Percentiles rank a stretch among this genome's conserved stretches.
Conservation (phyloP, 768 basidiomycete species). For the Naganishia vishniacii region DNA sequence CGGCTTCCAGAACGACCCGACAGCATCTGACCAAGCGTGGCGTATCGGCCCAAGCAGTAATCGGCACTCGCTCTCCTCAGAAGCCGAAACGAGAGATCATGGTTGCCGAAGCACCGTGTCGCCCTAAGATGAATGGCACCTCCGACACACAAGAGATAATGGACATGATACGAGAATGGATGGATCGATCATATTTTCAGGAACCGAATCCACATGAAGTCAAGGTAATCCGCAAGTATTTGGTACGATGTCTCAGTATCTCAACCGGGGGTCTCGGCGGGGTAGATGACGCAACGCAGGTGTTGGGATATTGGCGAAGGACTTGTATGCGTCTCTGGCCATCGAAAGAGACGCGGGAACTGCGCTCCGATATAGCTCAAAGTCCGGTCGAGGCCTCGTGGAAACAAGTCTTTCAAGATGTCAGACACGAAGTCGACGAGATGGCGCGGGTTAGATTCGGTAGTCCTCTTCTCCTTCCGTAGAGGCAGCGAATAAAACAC, state of each 20-base stretch:
- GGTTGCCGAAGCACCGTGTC: background rate
- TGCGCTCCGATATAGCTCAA: background rate
- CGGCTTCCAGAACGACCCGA: background rate
- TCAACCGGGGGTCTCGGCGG: conserved; percentile 65
- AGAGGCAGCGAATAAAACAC: background rate
- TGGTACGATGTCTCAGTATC: conserved; percentile 69
- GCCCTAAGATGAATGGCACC: conserved; percentile 19
- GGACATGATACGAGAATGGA: conserved; percentile 67
- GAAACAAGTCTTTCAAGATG: conserved; percentile 72
- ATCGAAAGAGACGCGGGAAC: conserved; percentile 18
- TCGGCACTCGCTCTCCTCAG: conserved; percentile 22
- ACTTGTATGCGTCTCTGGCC: conserved; percentile 47
- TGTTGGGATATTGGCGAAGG: conserved; percentile 50
- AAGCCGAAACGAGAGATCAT: conserved; percentile 24
- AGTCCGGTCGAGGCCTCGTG: conserved; percentile 55
- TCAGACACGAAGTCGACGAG: conserved; percentile 64
- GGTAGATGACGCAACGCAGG: conserved; percentile 57
- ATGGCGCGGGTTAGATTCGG: conserved; percentile 60
- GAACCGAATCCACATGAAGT: conserved; percentile 71
- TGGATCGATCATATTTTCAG: conserved; percentile 58
- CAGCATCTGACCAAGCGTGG: conserved; percentile 54
- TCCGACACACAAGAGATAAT: conserved; percentile 66
- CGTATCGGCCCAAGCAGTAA: conserved; percentile 49
- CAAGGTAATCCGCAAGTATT: conserved; percentile 66
- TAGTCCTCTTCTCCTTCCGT: conserved; percentile 8